phyloP scores from a whole-genome alignment of 2,329 filamentous ascomycete species.

The Ophiostoma ulmi region DNA sequence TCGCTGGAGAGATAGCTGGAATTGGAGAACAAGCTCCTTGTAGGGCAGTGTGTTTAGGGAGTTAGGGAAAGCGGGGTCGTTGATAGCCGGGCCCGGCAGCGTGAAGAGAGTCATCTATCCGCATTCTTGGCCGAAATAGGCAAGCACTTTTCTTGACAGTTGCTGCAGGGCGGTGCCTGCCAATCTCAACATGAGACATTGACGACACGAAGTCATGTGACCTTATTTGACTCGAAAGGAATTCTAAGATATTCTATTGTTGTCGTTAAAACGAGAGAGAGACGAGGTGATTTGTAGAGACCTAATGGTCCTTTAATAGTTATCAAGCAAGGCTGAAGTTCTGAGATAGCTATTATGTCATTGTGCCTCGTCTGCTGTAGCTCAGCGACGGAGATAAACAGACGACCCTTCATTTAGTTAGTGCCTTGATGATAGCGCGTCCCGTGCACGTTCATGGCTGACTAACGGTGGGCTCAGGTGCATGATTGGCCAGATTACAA shows the following conservation, averaged over 20 bases:
- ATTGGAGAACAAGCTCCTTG: not conserved
- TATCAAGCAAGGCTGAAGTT: not conserved
- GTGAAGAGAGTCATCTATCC: conserved; percentile 1
- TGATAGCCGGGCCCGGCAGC: not conserved
- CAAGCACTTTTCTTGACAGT: not conserved
- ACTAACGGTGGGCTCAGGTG: not conserved
- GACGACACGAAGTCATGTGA: not conserved
- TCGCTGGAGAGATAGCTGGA: not conserved
- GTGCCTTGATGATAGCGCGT: conserved; percentile 7
- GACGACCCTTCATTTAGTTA: conserved; percentile 7
- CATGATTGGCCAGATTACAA: not conserved
- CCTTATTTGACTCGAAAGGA: not conserved
- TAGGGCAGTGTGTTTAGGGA: not conserved
- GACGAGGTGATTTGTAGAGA: not conserved
- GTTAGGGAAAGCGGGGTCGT: conserved; percentile 9
- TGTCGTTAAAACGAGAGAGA: not conserved
- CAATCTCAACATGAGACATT: conserved; percentile 4
- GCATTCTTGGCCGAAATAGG: not conserved
- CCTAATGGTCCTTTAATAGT: not conserved
- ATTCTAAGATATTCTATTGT: not conserved
- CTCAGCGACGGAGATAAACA: conserved; percentile 2
- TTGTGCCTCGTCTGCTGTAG: not conserved
- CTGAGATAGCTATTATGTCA: not conserved
- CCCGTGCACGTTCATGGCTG: not conserved
- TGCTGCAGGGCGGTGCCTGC: not conserved